Evolutionary conservation across 2,329 filamentous ascomycete species (phyloP), one percentile per base, ranked within the genome.

Genomic region (Ilyonectria mors-panacis): DNA sequence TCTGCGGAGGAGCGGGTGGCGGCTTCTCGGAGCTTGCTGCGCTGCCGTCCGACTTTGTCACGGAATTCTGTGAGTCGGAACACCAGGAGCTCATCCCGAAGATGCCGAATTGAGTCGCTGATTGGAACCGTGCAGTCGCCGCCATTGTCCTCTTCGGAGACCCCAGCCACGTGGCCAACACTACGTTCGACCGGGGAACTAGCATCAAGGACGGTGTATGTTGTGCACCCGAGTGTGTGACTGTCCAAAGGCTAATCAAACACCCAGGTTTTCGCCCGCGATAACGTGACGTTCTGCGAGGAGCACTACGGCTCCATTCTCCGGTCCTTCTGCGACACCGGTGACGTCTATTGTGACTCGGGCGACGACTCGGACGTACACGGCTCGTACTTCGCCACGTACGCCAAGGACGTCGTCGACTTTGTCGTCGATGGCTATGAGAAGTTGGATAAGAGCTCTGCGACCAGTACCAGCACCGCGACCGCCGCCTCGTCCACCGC

Each of bases 81-180:
- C 28, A 12, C 17, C 23, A 1, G 30, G 19, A n/a, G 26, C 19
- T 28, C 2, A 26, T n/a, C 4, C 10, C 44, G 45, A 53, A 9
- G 6, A 13, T 33, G 30, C 47, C 39, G 23, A 62, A 73, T 54
- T 19, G 12, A 28, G n/a, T 35, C 3, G 19, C 63, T 66, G 13
- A 66, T 37, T 1, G 17, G 35, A 6, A 19, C 6, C 19, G 10
- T 33, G 44, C 58, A 84, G 82, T 84, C 44, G 78, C 82, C 61
- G 82, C 81, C 28, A 75, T 82, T 65, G 70, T 81, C 50, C 68
- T 82, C 58, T 82, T 83, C 57, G 82, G 82, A 53, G 82, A 84
- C 74, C 82, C 82, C 21, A 80, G 79, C 64, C 80, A 82, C 73
- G 73, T 78, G 67, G 73, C 75, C 74, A 78, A 79, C 59, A 61